Evolutionary conservation across 176 grass and related monocot genomes (phyloP), one percentile per base, ranked within the genome.

Genomic region (Chloris gayana): DNA sequence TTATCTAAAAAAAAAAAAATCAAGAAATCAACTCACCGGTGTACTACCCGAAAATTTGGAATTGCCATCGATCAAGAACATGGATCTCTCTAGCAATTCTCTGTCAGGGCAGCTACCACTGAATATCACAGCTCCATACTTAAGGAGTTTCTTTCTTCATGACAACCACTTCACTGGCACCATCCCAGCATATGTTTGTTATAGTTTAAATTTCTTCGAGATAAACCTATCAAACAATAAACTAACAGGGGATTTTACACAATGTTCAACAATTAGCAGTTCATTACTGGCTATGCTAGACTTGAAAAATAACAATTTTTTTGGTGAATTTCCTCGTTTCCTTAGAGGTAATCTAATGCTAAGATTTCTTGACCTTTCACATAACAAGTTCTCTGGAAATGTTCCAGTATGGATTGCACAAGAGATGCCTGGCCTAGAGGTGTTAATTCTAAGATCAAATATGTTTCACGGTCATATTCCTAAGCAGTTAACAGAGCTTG

Each of bases 391-490:
- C 31, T 75, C 67, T 19, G 86, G 86, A 32, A 67, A 3, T 10
- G 37, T 92, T 17, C 90, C 86, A 35, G 6, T 25, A 33, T 88
- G 82, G 86, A 80, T 92, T 37, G 51, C 67, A 21, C 49, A 79
- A 14, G 26, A 65, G 64, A 37, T 70, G 42, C 32, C 21, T 14
- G 1, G 0, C 7, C 31, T 83, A 41, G 22, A 64, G 25, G 44
- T 89, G 18, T 10, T 92, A 7, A 49, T 45, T 60, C 76, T 92
- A 41, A 45, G 79, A 32, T 92, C 75, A 0, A 89, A 93, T 68
- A 82, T 76, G 64, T 87, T 93, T 46, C 42, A 0, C 19, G 87
- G 84, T 4, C 37, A 21, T 33, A 71, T 93, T 57, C 90, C 87
- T 21, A 59, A 34, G 64, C 26, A 77, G 14, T 42, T 84, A 7